Percentiles rank a stretch among this genome's conserved stretches.
These are phyloP conservation scores for Bipolaris zeicola DNA, from an alignment of 2,329 filamentous ascomycete species.

Conservation along the genomic window DNA sequence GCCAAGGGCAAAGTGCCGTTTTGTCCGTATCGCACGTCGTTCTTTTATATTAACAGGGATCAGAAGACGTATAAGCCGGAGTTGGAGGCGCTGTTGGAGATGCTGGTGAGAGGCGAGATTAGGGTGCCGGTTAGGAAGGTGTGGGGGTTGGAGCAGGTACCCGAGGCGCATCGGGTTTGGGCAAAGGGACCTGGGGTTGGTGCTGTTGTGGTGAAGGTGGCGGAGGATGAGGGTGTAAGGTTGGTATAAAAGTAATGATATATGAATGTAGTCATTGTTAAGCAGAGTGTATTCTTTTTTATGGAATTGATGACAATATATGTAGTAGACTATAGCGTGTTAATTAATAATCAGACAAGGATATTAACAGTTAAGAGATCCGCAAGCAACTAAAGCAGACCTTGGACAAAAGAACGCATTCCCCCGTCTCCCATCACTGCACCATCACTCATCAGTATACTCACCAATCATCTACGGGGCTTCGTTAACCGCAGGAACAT, in stretches of 20 bases:
- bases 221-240: not conserved
- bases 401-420: not conserved
- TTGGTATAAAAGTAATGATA: not conserved
- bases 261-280: too few relatives aligned
- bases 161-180: slow-evolving; percentile 36
- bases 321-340: too few relatives aligned
- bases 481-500: not conserved
- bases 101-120: slow-evolving; percentile 38
- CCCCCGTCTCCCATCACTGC: not conserved
- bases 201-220: slow-evolving; percentile 32
- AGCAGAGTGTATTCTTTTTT: too few relatives aligned
- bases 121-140: slow-evolving; percentile 34
- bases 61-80: not conserved
- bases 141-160: slow-evolving; percentile 34
- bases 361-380: too few relatives aligned
- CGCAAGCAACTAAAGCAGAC: too few relatives aligned
- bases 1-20: not conserved
- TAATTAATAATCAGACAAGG: too few relatives aligned
- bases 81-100: not conserved
- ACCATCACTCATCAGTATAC: not conserved
- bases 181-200: slow-evolving; percentile 33
- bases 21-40: not conserved
- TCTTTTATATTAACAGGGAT: not conserved
- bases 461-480: slow-evolving; percentile 1
- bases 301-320: too few relatives aligned